These are phyloP conservation scores for Ambrosia hybrid DNA, from an alignment of 140 eudicot species.

Conservation along the genomic window DNA sequence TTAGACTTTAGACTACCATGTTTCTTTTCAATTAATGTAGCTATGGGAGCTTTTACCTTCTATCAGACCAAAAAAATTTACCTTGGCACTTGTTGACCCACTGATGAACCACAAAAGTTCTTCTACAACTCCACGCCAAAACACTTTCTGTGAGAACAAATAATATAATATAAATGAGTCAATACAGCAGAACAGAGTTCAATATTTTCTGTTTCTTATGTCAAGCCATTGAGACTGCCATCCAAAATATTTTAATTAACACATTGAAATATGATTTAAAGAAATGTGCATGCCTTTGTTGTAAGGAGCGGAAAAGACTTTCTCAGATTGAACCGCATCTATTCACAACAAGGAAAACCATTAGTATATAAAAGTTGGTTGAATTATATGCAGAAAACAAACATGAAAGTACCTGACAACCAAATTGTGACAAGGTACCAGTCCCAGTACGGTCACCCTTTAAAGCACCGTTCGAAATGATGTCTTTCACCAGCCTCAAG, in stretches of 20 bases:
- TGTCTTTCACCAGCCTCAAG: slow-evolving; percentile 71
- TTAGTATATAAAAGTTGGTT: background rate
- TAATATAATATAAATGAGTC: slow-evolving; percentile 14
- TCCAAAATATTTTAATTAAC: background rate
- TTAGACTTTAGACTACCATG: too few species aligned
- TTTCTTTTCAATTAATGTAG: background rate
- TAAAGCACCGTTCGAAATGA: slow-evolving; percentile 63
- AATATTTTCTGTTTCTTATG: too few species aligned
- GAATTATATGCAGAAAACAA: background rate
- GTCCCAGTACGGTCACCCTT: slow-evolving; percentile 92
- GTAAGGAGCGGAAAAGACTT: slow-evolving; percentile 79
- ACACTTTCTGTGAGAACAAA: slow-evolving; percentile 59
- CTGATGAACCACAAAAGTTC: slow-evolving; percentile 97
- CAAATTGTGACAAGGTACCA: slow-evolving; percentile 86
- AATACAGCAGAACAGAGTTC: background rate
- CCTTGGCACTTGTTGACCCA: slow-evolving; percentile 95
- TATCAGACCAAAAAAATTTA: slow-evolving; percentile 15
- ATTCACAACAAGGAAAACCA: slow-evolving; percentile 20
- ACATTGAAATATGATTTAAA: background rate
- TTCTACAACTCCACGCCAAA: slow-evolving; percentile 96
- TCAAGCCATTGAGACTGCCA: background rate
- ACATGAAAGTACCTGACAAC: slow-evolving; percentile 72
- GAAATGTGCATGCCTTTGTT: slow-evolving; percentile 51
- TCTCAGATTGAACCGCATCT: slow-evolving; percentile 82
- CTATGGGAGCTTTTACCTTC: slow-evolving; percentile 9